Conservation (phyloP, 2,329 filamentous ascomycete genomes). For the Leptographium radiaticola region DNA sequence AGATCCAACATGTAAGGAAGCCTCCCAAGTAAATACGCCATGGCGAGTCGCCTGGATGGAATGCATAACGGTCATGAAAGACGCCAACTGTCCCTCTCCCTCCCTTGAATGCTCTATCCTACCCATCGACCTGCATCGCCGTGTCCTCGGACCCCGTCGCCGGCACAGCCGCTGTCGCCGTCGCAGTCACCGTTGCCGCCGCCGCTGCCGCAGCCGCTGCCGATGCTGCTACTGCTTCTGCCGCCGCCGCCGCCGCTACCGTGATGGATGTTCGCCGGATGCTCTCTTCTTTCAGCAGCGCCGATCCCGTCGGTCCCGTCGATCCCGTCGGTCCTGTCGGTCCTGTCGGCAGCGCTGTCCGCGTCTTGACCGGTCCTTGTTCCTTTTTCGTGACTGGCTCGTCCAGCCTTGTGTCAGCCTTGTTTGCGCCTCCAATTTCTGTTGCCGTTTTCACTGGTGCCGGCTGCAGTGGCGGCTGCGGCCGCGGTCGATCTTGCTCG, state of each 20-base stretch:
- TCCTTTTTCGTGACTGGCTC: not conserved
- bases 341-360: too few species aligned
- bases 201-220: not conserved
- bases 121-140: not conserved
- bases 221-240: too few species aligned
- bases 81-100: not conserved
- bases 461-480: not conserved
- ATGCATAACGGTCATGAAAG: slow-evolving; percentile 8
- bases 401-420: too few species aligned
- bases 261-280: not conserved
- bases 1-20: slow-evolving; percentile 2
- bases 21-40: not conserved
- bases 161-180: slow-evolving; percentile 3
- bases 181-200: slow-evolving; percentile 1
- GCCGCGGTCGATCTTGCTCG: not conserved
- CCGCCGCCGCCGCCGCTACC: not conserved
- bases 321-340: too few species aligned
- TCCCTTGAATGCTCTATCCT: not conserved
- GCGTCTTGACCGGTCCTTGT: not conserved
- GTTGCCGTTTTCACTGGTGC: not conserved
- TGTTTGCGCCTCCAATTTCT: too few species aligned
- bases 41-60: not conserved
- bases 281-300: too few species aligned
- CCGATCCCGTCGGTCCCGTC: not conserved
- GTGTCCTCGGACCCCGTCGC: not conserved